These are phyloP conservation scores for Spathaspora gorwiae DNA, from an alignment of 805 yeast genomes.

Conservation along the genomic window DNA sequence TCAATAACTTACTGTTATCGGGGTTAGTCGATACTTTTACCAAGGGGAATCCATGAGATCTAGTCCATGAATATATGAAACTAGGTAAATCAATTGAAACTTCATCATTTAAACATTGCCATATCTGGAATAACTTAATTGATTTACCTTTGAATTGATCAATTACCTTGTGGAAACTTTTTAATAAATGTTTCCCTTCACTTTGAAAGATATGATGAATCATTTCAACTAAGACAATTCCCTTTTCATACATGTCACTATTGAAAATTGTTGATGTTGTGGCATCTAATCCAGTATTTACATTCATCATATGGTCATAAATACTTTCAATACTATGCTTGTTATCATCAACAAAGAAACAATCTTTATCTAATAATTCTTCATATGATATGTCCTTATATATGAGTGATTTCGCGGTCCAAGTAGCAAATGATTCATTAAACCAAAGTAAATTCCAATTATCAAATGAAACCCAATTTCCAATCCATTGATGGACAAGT, in stretches of 20 bases:
- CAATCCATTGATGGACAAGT: conserved; percentile 77
- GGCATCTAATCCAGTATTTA: conserved; percentile 16
- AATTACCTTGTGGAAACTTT: conserved; percentile 33
- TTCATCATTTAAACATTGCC: conserved; percentile 39
- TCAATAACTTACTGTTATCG: conserved; percentile 5
- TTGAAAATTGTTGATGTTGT: conserved; percentile 45
- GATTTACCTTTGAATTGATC: conserved; percentile 27
- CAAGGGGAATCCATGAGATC: conserved; percentile 56
- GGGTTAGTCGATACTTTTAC: conserved; percentile 19
- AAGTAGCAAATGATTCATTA: conserved; percentile 77
- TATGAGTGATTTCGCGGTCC: conserved; percentile 41
- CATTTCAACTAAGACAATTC: conserved; percentile 53
- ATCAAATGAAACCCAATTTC: conserved; percentile 62
- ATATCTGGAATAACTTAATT: conserved; percentile 49
- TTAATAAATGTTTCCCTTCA: conserved; percentile 6
- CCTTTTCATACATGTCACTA: conserved; percentile 53
- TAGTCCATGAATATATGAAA: conserved; percentile 57
- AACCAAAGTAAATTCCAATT: conserved; percentile 70
- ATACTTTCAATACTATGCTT: conserved; percentile 27
- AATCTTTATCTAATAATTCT: conserved; percentile 32
- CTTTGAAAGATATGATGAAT: conserved; percentile 18
- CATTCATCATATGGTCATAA: conserved; percentile 27
- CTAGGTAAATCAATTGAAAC: conserved; percentile 42
- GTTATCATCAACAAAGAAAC: conserved; percentile 13
- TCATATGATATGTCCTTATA: conserved; percentile 22